A percentile compares a stretch with the other conserved stretches of the same genome.
phyloP scores from a whole-genome alignment of 1,284 basidiomycete species.

The Moniliella sp. region DNA sequence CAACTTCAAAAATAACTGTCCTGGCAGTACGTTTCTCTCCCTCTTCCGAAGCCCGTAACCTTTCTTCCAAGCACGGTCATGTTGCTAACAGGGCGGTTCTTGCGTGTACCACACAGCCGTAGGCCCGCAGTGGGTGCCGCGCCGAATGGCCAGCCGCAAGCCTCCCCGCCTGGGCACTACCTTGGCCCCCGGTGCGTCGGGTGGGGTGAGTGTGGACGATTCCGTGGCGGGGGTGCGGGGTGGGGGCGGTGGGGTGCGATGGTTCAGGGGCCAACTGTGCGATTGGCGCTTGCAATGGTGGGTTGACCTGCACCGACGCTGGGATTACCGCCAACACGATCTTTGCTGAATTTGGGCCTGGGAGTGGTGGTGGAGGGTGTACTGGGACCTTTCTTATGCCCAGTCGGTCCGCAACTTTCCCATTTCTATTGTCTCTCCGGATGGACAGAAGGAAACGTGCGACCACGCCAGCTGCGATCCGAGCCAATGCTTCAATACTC shows the following conservation, averaged over 20 bases:
- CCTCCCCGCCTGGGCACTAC: conserved; percentile 3
- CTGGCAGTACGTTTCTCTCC: background rate
- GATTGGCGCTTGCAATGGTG: conserved; percentile 8
- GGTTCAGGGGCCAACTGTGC: conserved; percentile 7
- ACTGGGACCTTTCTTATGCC: background rate
- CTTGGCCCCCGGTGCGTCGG: conserved; percentile 2
- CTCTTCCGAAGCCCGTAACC: background rate
- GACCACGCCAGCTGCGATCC: too few species aligned
- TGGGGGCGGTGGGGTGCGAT: conserved; percentile 11
- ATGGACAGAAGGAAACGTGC: too few species aligned
- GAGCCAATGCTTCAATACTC: too few species aligned
- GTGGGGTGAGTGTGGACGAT: conserved; percentile 4
- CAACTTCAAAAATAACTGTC: conserved; percentile 9
- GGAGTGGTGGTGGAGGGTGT: conserved; percentile 1
- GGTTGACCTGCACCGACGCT: conserved; percentile 6
- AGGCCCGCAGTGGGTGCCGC: conserved; percentile 11
- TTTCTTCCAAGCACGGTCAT: background rate
- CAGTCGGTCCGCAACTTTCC: too few species aligned
- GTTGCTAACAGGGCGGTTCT: background rate
- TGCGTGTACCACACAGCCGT: too few species aligned
- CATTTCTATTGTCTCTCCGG: too few species aligned
- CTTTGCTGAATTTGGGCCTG: conserved; percentile 3
- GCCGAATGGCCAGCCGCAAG: conserved; percentile 8
- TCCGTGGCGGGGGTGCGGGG: conserved; percentile 6
- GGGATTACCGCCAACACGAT: conserved; percentile 8